A percentile compares a stretch with the other conserved stretches of the same genome.
Evolutionary conservation across 352 stramenopile genomes (phyloP).

Genomic region (Globisporangium acanthophoron): DNA sequence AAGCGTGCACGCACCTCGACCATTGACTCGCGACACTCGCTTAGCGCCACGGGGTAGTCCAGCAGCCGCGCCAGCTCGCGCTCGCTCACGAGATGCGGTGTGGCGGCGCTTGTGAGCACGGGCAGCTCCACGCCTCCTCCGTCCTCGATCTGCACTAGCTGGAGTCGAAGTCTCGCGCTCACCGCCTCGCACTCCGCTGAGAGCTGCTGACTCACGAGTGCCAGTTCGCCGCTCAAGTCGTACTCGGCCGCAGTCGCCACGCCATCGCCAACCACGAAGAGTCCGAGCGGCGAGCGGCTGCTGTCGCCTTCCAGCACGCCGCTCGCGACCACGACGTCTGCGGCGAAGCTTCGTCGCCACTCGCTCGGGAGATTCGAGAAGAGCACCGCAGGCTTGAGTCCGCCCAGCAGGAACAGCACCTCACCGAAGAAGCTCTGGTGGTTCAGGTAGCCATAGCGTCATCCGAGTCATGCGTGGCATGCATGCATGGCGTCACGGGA

Average conservation of each 20-base stretch:
- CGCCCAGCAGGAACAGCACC: constrained; percentile 55
- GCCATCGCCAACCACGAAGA: constrained; percentile 21
- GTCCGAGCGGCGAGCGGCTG: neutral
- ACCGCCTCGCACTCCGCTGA: constrained; percentile 13
- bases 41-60: constrained; percentile 63
- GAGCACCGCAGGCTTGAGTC: constrained; percentile 58
- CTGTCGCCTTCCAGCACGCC: constrained; percentile 17
- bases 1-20: constrained; percentile 53
- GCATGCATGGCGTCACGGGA: no score
- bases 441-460: neutral
- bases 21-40: constrained; percentile 49
- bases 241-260: constrained; percentile 45
- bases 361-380: constrained; percentile 54
- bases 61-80: constrained; percentile 31
- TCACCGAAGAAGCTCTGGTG: constrained; percentile 59
- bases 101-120: neutral
- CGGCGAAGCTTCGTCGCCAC: constrained; percentile 39
- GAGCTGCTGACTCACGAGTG: constrained; percentile 37
- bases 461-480: no score
- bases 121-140: neutral
- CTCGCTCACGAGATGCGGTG: constrained; percentile 25
- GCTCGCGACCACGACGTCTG: constrained; percentile 33
- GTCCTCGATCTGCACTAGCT: neutral
- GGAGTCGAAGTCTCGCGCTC: constrained; percentile 11
- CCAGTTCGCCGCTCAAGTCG: constrained; percentile 34